Base-by-base conservation (phyloP, 2,329 filamentous ascomycete genomes). In the Pseudovirgaria hyperparasitica region DNA sequence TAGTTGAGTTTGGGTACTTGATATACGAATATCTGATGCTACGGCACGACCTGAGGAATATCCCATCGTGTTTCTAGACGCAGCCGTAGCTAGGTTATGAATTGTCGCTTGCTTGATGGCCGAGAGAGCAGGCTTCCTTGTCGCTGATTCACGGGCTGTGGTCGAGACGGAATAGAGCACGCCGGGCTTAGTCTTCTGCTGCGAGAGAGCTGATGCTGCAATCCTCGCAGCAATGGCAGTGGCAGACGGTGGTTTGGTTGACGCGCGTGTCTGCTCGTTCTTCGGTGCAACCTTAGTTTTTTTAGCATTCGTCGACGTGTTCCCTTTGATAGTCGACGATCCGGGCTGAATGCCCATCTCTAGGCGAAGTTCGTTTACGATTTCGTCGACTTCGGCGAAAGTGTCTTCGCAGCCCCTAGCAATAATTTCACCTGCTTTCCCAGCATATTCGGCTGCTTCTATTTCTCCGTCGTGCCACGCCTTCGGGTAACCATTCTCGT, bases 31-130 rank as follows among this genome's bases (percentile, higher is more conserved):
- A 51, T n/a, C n/a, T n/a, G n/a, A n/a, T 12, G 62, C 62, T 3
- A 64, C 58, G 8, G 60, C 58, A 18, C 82, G 71, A 18, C 86
- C 85, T 50, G 79, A 82, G 30, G 71, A 81, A 48, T 92, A 93
- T 10, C 86, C 86, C 22, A 93, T 67, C 0, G 85, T 93, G 29
- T 73, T 86, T 36, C 76, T 72, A 2, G 85, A 92, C 5, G 73
- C 74, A 5, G 70, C 70, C 13, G 70, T 65, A 2, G 78, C 76
- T 8, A 68, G 62, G 6, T 65, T 65, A 36, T 72, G 69, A 14
- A 16, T 8, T 10, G 15, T 7, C 3, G 12, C 6, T 9, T 9
- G 22, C 12, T 12, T 9, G 9, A 9, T 13, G 22, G 9, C 9
- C 9, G 9, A n/a, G n/a, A n/a, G n/a, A 14, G 19, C 9, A 11